Evolutionary conservation across 2,329 filamentous ascomycete species (phyloP), one percentile per base, ranked within the genome.

Genomic region (Zalaria obscura): DNA sequence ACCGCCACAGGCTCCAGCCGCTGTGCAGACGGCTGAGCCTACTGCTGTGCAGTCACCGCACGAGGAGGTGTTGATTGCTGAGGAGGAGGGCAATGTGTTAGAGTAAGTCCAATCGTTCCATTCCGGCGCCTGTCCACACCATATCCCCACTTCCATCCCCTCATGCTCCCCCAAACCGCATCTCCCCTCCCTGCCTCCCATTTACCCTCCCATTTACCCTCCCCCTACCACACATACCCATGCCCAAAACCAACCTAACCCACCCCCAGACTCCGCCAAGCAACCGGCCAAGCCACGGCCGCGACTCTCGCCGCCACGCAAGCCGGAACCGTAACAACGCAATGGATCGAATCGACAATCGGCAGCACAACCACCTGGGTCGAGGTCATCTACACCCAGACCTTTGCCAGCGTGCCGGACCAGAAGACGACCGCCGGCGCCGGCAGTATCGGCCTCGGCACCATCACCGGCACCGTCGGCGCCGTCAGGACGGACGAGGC

Each of bases 361-460:
- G 40, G 25, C 28, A 38, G 38, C 36, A 33, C 40, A 5, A 48
- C 45, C n/a, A 53, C 52, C 27, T 57, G 45, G 33, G 41, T 47
- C 10, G 31, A 48, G 25, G 42, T 53, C 44, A 40, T 51, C 40
- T 58, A 55, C 48, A 56, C 55, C 2, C 56, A 59, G 35, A 52
- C 49, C 6, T 58, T 58, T 43, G 47, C 47, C n/a, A 35, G 40
- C 8, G 48, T 56, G 1, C 55, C 54, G 7, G 51, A 54, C 32
- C 54, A 58, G 40, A 45, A 43, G 39, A 46, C 52, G 6, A 47
- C 44, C 3, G 48, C 56, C 0, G 47, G 43, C 25, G 35, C 35
- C 9, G 56, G 56, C 18, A 10, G 28, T 2, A 55, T 59, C 32
- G 56, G 56, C 33, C 38, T 50, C 25, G 56, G 56, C 10, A 56